Conservation (phyloP, 176 grass and related monocot species). For the Rhipidocladum racemiflorum region DNA sequence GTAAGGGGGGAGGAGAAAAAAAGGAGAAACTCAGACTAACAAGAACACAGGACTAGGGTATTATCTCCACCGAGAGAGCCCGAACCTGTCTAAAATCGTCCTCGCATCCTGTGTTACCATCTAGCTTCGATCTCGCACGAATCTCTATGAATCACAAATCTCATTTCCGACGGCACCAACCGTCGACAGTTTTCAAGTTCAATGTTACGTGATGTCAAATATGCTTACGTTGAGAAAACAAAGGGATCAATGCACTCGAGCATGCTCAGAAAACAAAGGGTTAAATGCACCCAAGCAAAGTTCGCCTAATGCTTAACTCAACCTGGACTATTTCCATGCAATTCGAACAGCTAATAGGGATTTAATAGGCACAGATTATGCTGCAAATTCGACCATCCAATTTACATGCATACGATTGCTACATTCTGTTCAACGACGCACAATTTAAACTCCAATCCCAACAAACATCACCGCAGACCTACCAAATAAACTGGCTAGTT, state of each 20-base stretch:
- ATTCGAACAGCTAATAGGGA: neutral
- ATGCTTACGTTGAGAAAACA: neutral
- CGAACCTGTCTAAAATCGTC: no score
- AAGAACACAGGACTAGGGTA: no score
- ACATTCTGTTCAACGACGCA: neutral
- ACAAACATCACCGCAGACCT: neutral
- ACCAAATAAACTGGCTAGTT: neutral
- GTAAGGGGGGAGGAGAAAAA: no score
- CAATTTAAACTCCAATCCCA: neutral
- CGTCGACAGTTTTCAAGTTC: no score
- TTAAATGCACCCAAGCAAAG: neutral
- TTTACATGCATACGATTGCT: neutral
- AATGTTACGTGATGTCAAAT: neutral
- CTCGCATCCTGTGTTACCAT: no score
- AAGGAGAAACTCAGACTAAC: no score
- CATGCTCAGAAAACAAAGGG: neutral
- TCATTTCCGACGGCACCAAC: no score
- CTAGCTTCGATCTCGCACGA: no score
- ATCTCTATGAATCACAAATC: no score
- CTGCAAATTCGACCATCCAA: neutral
- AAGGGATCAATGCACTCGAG: neutral
- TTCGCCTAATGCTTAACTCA: neutral
- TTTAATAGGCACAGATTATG: neutral
- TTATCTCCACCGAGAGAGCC: no score
- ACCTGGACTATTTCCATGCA: neutral